A percentile compares a stretch with the other conserved stretches of the same genome.
Conservation (phyloP, 2,329 filamentous ascomycete species). For the Botryotinia calthae region DNA sequence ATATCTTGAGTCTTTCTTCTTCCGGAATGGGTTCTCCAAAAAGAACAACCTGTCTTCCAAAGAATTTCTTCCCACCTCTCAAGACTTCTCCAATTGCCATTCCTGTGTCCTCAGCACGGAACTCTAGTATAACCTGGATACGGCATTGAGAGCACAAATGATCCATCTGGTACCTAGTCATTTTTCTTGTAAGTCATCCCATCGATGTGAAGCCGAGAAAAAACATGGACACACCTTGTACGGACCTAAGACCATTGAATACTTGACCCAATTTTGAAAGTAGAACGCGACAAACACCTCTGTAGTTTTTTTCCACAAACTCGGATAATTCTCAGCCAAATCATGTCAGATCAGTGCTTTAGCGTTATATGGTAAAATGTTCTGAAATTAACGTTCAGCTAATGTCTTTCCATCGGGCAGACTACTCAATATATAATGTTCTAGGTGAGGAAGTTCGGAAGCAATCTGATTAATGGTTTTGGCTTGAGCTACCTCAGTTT, state of each 20-base stretch:
- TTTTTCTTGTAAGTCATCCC: neutral
- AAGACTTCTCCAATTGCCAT: conserved; percentile 15
- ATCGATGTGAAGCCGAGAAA: neutral
- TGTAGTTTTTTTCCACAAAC: conserved; percentile 8
- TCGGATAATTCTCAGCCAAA: conserved; percentile 11
- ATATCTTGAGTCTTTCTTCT: neutral
- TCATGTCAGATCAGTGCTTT: conserved; percentile 7
- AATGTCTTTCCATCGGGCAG: neutral
- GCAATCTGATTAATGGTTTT: neutral
- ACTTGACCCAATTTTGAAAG: conserved; percentile 10
- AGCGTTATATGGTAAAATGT: neutral
- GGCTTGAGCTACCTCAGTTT: neutral
- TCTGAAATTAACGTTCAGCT: neutral
- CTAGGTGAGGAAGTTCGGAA: neutral
- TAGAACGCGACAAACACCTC: conserved; percentile 9
- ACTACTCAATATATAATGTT: conserved; percentile 8
- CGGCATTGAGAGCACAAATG: neutral
- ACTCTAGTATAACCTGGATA: neutral
- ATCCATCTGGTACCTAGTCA: neutral
- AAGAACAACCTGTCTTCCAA: conserved; percentile 4
- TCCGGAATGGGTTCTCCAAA: neutral
- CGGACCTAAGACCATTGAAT: conserved; percentile 7
- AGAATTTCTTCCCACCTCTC: neutral
- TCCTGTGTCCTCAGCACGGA: neutral
- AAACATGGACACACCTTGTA: neutral